Base-by-base conservation (phyloP, 495 filamentous ascomycete species). In the Annulohypoxylon bovei region DNA sequence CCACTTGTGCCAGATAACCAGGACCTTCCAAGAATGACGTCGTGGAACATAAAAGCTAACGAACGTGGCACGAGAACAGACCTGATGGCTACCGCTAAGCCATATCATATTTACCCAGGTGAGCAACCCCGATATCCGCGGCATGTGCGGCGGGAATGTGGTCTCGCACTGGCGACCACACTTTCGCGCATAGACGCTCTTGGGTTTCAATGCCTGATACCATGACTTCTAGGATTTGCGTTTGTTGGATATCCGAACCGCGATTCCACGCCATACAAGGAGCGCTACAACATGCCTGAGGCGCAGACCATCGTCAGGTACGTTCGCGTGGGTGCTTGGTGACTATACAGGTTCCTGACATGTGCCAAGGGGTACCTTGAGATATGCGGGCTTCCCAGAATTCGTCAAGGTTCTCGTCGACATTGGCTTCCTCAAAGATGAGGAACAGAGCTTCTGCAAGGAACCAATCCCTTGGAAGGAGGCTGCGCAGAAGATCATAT, bases 161-260 rank as follows among this genome's bases (percentile, higher is more conserved):
- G 33, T 37, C 33, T 37, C 9, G 9, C 33, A 37, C 4, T 12
- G 9, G 33, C 7, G 33, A 37, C 33, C 33, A 37, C 2, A 11
- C 9, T 11, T 11, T 11, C 7, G 33, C 33, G 14, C 33, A 37
- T 37, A 11, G 9, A 12, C 2, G 4, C 9, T 11, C 33, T 37
- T 37, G 9, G 9, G 4, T 2, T 7, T 20, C 16, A 6, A 46
- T 22, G 16, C 16, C 16, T 46, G 16, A 46, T 7, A 22, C 8
- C 2, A 25, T 27, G 23, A 28, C 1, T 6, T 14, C 0, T 0
- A 50, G 46, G 46, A 50, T 50, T 50, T 75, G 89, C 92, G 23
- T 95, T 97, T 74, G 93, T 97, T 57, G 94, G 91, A 7, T 99
- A 98, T 79, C 92, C 93, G 9, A 98, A 98, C 87, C 86, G 95